A percentile compares a stretch with the other conserved stretches of the same genome.
phyloP scores from a whole-genome alignment of 2,329 filamentous ascomycete species.

The Pyrenochaeta sp. region DNA sequence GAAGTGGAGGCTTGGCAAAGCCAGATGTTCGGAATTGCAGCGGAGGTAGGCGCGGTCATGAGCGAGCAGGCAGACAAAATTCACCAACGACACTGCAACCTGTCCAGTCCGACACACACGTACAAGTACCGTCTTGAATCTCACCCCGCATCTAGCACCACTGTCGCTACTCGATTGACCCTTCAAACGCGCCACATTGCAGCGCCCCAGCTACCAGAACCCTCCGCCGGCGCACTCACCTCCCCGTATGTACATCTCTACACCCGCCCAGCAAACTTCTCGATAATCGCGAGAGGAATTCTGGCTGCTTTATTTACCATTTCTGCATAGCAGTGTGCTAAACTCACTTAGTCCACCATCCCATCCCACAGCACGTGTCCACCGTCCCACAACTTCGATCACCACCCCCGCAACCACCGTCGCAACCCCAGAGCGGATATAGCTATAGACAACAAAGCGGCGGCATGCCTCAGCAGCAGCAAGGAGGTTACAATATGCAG shows the following conservation, averaged over 20 bases:
- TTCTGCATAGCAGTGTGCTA: too few relatives aligned
- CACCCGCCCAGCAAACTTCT: too few relatives aligned
- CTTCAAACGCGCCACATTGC: conserved; percentile 67
- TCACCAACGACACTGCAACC: too few relatives aligned
- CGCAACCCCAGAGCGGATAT: conserved; percentile 72
- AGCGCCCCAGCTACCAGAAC: conserved; percentile 79
- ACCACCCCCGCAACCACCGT: conserved; percentile 78
- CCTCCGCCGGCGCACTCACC: conserved; percentile 78
- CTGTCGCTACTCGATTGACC: conserved; percentile 8
- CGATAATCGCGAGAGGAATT: too few relatives aligned
- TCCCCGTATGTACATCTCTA: conserved; percentile 64
- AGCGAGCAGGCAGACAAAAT: too few relatives aligned
- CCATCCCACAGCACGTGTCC: conserved; percentile 97
- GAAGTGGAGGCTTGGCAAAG: too few relatives aligned
- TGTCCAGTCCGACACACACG: too few relatives aligned
- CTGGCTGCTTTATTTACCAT: too few relatives aligned
- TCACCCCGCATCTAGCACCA: too few relatives aligned
- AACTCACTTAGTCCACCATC: conserved; percentile 70
- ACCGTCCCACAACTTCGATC: conserved; percentile 97
- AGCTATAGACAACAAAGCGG: conserved; percentile 74
- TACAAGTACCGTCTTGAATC: too few relatives aligned
- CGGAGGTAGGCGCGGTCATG: too few relatives aligned
- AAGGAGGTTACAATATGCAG: conserved; percentile 44
- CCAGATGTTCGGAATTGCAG: too few relatives aligned
- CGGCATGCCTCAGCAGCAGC: conserved; percentile 50